Evolutionary conservation across 345 rosid genomes (phyloP), one percentile per base, ranked within the genome.

Genomic region (Excoecaria cochinchinensis): DNA sequence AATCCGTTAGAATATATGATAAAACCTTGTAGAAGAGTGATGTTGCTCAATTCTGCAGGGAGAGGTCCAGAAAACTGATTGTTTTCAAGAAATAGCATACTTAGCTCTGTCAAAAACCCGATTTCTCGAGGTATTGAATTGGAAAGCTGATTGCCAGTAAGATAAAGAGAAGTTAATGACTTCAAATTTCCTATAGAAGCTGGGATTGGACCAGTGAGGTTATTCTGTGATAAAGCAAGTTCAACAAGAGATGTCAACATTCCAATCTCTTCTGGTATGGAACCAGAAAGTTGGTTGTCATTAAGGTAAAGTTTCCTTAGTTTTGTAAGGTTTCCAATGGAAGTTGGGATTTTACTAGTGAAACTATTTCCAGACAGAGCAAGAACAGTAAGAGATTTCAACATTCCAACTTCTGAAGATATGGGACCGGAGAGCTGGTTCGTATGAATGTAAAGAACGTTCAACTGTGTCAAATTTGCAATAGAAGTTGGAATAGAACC

Each of bases 331-430:
- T 82, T 73, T 36, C 76, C 80, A 3, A 80, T 69, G 13, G 77
- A 77, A 25, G 72, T 36, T 25, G 81, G 83, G 61, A 83, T 77
- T 11, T 52, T n/a, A 31, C 86, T 83, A 8, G 62, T 77, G 13
- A 83, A 77, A 51, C 44, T 51, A 80, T 83, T 80, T 16, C 25
- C 13, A 46, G 73, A 44, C 62, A 83, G 53, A 8, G 67, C 56
- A 48, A 83, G 73, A 19, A 52, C 59, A 3, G 44, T 52, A 10
- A 80, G 57, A 55, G 74, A 74, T 59, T 22, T 74, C 70, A 77
- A 9, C 10, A 74, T 36, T 8, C 86, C 86, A 38, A 83, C 8
- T 42, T 77, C 83, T 12, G 47, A 61, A 25, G 83, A 81, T 16
- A 80, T 77, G 5, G 76, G 42, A 19, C 81, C 83, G 19, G 73